A percentile compares a stretch with the other conserved stretches of the same genome.
These are phyloP conservation scores for Chenopodium formosanum DNA, from an alignment of 148 eudicot species.

Conservation along the genomic window DNA sequence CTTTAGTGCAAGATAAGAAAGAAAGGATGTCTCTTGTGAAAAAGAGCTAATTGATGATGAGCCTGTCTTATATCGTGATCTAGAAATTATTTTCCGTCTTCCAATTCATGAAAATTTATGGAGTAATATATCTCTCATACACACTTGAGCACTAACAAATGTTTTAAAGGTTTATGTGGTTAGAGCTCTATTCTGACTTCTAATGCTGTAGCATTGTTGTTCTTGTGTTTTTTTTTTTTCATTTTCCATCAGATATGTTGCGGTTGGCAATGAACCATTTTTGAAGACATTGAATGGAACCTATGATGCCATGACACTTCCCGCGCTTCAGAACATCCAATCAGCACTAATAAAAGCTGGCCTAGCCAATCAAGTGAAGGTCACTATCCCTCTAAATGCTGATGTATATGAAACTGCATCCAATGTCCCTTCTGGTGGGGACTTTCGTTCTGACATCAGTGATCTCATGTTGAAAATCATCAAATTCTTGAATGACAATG, in stretches of 20 bases:
- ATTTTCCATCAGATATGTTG: slow-evolving; percentile 52
- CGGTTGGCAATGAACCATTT: slow-evolving; percentile 87
- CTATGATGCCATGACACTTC: slow-evolving; percentile 48
- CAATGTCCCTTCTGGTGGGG: slow-evolving; percentile 41
- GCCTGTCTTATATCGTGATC: too few species aligned
- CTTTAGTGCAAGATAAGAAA: too few species aligned
- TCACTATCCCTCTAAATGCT: slow-evolving; percentile 68
- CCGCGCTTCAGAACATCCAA: slow-evolving; percentile 74
- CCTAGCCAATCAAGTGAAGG: slow-evolving; percentile 53
- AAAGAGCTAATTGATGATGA: too few species aligned
- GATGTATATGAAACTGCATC: slow-evolving; percentile 54
- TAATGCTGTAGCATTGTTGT: not conserved
- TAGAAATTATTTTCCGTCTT: too few species aligned
- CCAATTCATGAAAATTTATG: too few species aligned
- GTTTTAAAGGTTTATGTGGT: too few species aligned
- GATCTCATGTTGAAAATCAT: slow-evolving; percentile 39
- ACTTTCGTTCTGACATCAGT: slow-evolving; percentile 37
- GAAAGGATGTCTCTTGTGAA: too few species aligned
- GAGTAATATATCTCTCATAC: not conserved
- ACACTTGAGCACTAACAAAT: not conserved
- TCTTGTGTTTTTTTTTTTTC: not conserved
- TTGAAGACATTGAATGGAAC: slow-evolving; percentile 58
- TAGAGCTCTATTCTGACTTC: not conserved
- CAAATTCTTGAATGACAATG: slow-evolving; percentile 34
- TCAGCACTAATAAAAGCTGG: slow-evolving; percentile 80